These are phyloP conservation scores for Haplosporangium gracile DNA, from an alignment of 192 early-diverging fungal species.

Conservation along the genomic window DNA sequence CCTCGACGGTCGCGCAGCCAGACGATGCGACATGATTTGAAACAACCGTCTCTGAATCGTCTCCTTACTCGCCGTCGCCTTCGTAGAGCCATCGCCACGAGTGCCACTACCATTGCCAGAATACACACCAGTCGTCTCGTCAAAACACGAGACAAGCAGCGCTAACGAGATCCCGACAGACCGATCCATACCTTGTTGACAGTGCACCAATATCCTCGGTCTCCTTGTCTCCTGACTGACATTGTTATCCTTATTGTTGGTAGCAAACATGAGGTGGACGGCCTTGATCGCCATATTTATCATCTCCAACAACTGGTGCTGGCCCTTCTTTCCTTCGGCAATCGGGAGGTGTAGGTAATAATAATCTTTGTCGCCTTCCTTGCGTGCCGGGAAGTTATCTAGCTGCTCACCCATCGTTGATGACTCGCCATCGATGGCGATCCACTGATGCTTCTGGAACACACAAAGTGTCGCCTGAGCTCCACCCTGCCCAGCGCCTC, in stretches of 20 bases:
- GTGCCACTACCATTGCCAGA: not conserved
- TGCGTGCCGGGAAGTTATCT: not conserved
- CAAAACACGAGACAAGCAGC: constrained; percentile 71
- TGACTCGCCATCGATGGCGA: not conserved
- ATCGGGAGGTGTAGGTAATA: constrained; percentile 81
- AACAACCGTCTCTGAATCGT: constrained; percentile 75
- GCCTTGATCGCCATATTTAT: constrained; percentile 73
- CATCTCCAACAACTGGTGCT: constrained; percentile 67
- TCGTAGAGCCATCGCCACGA: not conserved
- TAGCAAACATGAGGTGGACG: constrained; percentile 54
- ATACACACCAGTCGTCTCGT: constrained; percentile 58
- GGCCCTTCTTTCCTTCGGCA: constrained; percentile 92
- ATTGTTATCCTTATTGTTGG: constrained; percentile 5
- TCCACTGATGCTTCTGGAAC: constrained; percentile 29
- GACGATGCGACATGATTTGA: constrained; percentile 72
- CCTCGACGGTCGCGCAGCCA: constrained; percentile 78
- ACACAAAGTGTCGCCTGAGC: constrained; percentile 33
- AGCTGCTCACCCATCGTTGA: not conserved
- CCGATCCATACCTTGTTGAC: constrained; percentile 85
- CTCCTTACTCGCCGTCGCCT: constrained; percentile 64
- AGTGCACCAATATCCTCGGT: constrained; percentile 76
- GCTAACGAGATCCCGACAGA: constrained; percentile 85
- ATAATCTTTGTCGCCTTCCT: constrained; percentile 2
- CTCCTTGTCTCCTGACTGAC: not conserved
- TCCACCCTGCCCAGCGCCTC: constrained; percentile 22